Conservation (phyloP, 1,284 basidiomycete genomes). For the Thelephora terrestris region DNA sequence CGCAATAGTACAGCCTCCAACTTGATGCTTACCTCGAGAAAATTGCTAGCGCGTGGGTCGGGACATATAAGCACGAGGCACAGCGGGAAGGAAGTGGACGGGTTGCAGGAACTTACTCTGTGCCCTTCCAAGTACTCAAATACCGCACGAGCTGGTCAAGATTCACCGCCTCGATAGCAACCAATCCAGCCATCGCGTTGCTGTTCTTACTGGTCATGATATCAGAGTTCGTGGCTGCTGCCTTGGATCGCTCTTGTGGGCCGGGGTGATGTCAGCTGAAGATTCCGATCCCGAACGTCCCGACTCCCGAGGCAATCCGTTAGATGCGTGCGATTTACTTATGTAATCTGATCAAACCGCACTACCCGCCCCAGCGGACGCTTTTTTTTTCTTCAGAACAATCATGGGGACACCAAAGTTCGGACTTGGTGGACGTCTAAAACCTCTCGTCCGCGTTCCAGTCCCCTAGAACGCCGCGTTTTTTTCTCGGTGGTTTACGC, state of each 20-base stretch:
- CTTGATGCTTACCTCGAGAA: no score
- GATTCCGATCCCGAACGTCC: neutral
- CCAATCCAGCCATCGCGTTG: neutral
- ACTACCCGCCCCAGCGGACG: neutral
- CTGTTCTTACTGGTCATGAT: neutral
- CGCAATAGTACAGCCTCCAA: neutral
- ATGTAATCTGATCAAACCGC: neutral
- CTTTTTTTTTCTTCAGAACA: conserved; percentile 1
- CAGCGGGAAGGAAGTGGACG: no score
- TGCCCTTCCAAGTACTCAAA: conserved; percentile 1
- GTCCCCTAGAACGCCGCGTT: neutral
- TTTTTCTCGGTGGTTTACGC: no score
- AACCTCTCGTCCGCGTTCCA: conserved; percentile 1
- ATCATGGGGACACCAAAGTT: conserved; percentile 2
- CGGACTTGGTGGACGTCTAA: neutral
- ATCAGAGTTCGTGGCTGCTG: no score
- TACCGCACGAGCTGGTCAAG: neutral
- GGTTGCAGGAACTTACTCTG: neutral
- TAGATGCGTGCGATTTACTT: neutral
- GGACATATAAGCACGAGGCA: no score
- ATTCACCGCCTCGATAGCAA: neutral
- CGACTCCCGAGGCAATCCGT: neutral
- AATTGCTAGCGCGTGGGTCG: no score
- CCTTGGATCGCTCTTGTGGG: no score
- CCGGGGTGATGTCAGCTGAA: no score